These are phyloP conservation scores for Rosa rugosa DNA, from an alignment of 306 rosid genomes.

Conservation along the genomic window DNA sequence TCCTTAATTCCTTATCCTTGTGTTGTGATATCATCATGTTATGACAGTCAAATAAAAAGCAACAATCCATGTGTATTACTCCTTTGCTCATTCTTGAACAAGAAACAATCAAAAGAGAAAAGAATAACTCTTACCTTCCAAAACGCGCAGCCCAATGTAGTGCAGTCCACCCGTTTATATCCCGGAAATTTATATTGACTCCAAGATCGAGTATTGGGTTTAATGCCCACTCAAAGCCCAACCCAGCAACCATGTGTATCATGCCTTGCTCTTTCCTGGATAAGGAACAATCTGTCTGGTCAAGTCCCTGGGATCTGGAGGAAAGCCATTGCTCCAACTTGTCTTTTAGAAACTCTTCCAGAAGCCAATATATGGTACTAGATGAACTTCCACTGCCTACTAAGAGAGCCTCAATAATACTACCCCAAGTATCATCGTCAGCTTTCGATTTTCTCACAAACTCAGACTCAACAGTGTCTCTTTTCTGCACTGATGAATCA, in stretches of 20 bases:
- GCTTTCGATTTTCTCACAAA: constrained; percentile 37
- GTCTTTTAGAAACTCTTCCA: constrained; percentile 83
- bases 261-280: constrained; percentile 93
- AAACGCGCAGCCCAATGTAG: constrained; percentile 95
- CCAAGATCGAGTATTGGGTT: constrained; percentile 71
- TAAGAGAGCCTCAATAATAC: constrained; percentile 63
- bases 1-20: not conserved
- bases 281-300: constrained; percentile 58
- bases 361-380: constrained; percentile 67
- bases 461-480: constrained; percentile 39
- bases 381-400: constrained; percentile 69
- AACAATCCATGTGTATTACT: not conserved
- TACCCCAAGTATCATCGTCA: constrained; percentile 65
- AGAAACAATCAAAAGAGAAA: not conserved
- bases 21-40: not conserved
- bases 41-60: not conserved
- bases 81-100: not conserved
- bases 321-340: constrained; percentile 77
- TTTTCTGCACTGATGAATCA: constrained; percentile 36
- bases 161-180: constrained; percentile 92
- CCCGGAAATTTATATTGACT: constrained; percentile 86
- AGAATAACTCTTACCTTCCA: constrained; percentile 66
- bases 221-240: constrained; percentile 95
- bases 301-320: constrained; percentile 41
- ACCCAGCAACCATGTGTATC: constrained; percentile 85